Percentiles rank a stretch among this genome's conserved stretches.
These are phyloP conservation scores for Neobulgaria alba DNA, from an alignment of 2,329 filamentous ascomycete species.

Conservation along the genomic window DNA sequence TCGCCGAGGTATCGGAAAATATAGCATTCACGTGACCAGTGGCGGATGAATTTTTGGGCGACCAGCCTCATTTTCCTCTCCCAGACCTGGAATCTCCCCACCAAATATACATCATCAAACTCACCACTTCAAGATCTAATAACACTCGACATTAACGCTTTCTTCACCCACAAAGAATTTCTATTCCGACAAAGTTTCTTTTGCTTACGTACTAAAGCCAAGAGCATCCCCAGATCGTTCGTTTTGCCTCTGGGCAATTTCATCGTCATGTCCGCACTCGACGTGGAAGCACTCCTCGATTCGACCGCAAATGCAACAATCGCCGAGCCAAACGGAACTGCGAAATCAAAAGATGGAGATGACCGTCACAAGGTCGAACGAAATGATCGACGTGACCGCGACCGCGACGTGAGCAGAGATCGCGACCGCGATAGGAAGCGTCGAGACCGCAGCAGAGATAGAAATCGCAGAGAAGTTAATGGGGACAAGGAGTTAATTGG, in stretches of 20 bases:
- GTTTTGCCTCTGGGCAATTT: background rate
- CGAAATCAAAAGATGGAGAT: slow-evolving; percentile 46
- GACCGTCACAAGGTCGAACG: slow-evolving; percentile 47
- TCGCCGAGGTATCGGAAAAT: too few species aligned
- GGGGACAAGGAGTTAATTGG: slow-evolving; percentile 49
- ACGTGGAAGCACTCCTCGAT: slow-evolving; percentile 87
- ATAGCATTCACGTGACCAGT: too few species aligned
- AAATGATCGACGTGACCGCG: slow-evolving; percentile 43
- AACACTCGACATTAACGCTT: too few species aligned
- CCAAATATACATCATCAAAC: background rate
- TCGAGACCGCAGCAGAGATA: slow-evolving; percentile 49
- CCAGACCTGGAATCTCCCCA: background rate
- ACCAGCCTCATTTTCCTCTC: background rate
- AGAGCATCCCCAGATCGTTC: too few species aligned
- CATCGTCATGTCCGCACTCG: slow-evolving; percentile 56
- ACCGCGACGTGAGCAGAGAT: slow-evolving; percentile 46
- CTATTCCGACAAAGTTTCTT: too few species aligned
- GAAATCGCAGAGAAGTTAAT: slow-evolving; percentile 35
- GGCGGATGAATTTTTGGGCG: too few species aligned
- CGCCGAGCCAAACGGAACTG: slow-evolving; percentile 33
- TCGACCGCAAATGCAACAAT: slow-evolving; percentile 60
- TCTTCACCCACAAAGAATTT: background rate
- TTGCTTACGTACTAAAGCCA: too few species aligned
- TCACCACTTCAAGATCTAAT: too few species aligned
- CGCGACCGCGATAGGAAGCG: slow-evolving; percentile 49